Base-by-base conservation (phyloP, 306 rosid genomes). In the Alnus rubra region DNA sequence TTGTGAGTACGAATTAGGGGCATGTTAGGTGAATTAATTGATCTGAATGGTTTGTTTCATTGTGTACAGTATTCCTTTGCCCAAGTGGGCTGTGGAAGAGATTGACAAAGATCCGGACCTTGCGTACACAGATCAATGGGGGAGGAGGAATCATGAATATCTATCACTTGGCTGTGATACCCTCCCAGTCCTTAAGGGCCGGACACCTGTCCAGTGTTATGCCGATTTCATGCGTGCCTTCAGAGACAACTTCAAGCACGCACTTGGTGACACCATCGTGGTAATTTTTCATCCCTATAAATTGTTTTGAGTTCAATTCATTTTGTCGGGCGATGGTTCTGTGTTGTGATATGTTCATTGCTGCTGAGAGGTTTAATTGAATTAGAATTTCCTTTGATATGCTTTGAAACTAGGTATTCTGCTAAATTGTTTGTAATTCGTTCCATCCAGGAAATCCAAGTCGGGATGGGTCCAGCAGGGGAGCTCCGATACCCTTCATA, bases 401-500 rank as follows among this genome's bases (percentile, higher is more conserved):
- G 68, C 50, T 15, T 3, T 63, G 30, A 11, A 56, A 14, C 37
- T 44, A 23, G 3, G 15, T 75, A 78, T 30, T 78, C 18, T 37
- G 75, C 44, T 76, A 71, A 84, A 39, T 4, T 10, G 73, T 50
- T 49, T 49, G 1, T 53, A 6, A n/a, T 1, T 73, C 63, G 15
- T 23, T 71, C 33, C 71, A 55, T 44, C 62, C 87, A 96, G 99
- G 99, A 96, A 93, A 93, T 96, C 53, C 99, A 96, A 93, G 98
- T 90, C 69, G 99, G 99, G 14, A 96, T 96, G 99, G 99, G 99
- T 67, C 99, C 99, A n/a, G 98, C 98, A 0, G 99, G 99, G 55
- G 99, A 96, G 83, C 87, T 96, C 28, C 97, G 99, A 35, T 96
- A 96, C 54, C 99, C 99, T 51, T 93, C 99, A 4, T 96, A 96